Evolutionary conservation across 1,284 basidiomycete genomes (phyloP).

Genomic region (Heterobasidion occidentale): DNA sequence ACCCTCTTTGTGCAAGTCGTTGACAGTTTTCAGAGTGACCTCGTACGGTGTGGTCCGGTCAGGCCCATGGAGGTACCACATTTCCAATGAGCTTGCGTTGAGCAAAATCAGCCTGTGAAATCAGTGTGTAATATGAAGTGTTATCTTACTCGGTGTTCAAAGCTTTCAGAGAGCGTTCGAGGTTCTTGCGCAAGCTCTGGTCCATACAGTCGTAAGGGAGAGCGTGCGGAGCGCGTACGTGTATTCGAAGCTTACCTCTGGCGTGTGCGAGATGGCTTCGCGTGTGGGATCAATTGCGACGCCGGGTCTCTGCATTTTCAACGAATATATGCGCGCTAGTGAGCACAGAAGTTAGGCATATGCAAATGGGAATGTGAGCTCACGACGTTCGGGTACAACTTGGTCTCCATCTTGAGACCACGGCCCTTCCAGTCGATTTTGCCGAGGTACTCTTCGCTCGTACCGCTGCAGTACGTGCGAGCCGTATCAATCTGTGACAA

Average conservation of each 20-base stretch:
- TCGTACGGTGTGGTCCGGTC: conserved; percentile 40
- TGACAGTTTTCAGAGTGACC: conserved; percentile 37
- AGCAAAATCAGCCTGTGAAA: neutral
- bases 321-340: neutral
- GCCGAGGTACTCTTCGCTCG: conserved; percentile 38
- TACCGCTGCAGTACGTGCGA: conserved; percentile 38
- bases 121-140: neutral
- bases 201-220: neutral
- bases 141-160: conserved; percentile 36
- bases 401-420: conserved; percentile 37
- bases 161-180: conserved; percentile 36
- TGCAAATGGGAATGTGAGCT: neutral
- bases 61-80: conserved; percentile 50
- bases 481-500: conserved; percentile 38
- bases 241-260: conserved; percentile 6
- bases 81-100: conserved; percentile 24
- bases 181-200: conserved; percentile 32
- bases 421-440: conserved; percentile 28
- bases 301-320: conserved; percentile 1
- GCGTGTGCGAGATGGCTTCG: conserved; percentile 5
- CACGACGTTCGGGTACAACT: conserved; percentile 26
- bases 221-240: no score
- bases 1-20: conserved; percentile 45
- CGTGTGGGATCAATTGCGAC: neutral
- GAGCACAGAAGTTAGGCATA: neutral